Evolutionary conservation across 2,329 filamentous ascomycete genomes (phyloP).

Genomic region (Verticillium zaregamsianum): DNA sequence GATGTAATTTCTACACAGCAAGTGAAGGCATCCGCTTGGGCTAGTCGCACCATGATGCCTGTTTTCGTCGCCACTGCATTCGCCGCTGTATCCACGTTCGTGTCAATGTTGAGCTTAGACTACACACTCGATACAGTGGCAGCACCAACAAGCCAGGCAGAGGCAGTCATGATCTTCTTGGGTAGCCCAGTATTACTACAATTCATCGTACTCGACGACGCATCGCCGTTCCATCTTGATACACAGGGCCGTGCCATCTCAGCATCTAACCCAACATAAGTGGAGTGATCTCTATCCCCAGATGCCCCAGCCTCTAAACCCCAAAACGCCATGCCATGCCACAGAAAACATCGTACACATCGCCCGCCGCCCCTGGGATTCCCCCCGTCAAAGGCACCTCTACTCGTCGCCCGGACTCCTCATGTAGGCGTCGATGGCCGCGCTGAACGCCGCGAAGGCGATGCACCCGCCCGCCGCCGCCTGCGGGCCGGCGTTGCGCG

Average conservation of each 20-base stretch:
- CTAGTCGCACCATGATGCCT: background rate
- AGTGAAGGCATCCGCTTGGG: too few species aligned
- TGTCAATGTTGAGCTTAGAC: background rate
- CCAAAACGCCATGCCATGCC: constrained; percentile 20
- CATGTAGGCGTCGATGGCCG: constrained; percentile 92
- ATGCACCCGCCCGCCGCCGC: constrained; percentile 83
- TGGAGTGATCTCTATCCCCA: constrained; percentile 10
- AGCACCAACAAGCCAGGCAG: background rate
- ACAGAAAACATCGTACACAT: constrained; percentile 12
- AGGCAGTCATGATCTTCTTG: background rate
- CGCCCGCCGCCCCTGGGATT: too few species aligned
- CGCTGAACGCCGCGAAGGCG: constrained; percentile 89
- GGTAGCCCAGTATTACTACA: background rate
- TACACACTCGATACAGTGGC: background rate
- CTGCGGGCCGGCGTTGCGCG: constrained; percentile 82
- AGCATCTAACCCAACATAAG: constrained; percentile 1
- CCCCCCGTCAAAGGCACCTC: constrained; percentile 1
- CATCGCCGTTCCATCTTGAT: constrained; percentile 26
- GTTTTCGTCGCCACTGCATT: background rate
- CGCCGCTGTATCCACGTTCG: too few species aligned
- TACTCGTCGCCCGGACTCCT: constrained; percentile 65
- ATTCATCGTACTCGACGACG: background rate
- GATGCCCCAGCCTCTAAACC: constrained; percentile 18
- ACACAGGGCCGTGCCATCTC: background rate
- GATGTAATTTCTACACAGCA: background rate